A percentile compares a stretch with the other conserved stretches of the same genome.
Conservation (phyloP, 805 yeast genomes). For the Yamadazyma sp. region DNA sequence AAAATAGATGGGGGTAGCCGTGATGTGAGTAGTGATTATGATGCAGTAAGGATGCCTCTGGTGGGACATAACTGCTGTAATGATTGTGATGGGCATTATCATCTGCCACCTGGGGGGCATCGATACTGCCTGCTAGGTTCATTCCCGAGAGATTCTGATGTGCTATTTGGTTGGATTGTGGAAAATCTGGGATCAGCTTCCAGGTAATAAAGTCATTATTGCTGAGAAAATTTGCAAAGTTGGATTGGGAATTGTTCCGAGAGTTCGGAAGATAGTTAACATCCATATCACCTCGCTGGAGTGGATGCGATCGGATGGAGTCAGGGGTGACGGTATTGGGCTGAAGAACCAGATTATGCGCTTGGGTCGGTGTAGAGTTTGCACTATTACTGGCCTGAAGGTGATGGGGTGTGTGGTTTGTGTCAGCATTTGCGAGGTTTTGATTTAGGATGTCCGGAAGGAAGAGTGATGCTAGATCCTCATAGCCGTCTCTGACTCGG, state of each 20-base stretch:
- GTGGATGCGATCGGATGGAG: too few species aligned
- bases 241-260: conserved; percentile 10
- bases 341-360: neutral
- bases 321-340: too few species aligned
- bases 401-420: too few species aligned
- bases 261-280: conserved; percentile 4
- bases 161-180: too few species aligned
- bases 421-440: too few species aligned
- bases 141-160: conserved; percentile 3
- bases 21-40: conserved; percentile 17
- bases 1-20: conserved; percentile 2
- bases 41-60: conserved; percentile 19
- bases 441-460: conserved; percentile 38
- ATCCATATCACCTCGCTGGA: too few species aligned
- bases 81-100: conserved; percentile 22
- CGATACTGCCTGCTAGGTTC: too few species aligned
- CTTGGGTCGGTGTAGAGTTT: too few species aligned
- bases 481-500: conserved; percentile 25
- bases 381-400: too few species aligned
- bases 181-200: conserved; percentile 11
- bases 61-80: conserved; percentile 27
- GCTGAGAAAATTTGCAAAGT: conserved; percentile 23
- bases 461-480: conserved; percentile 43
- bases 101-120: too few species aligned
- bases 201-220: conserved; percentile 20